phyloP scores from a whole-genome alignment of 352 stramenopile genomes.

The Phytopythium oedochilum region DNA sequence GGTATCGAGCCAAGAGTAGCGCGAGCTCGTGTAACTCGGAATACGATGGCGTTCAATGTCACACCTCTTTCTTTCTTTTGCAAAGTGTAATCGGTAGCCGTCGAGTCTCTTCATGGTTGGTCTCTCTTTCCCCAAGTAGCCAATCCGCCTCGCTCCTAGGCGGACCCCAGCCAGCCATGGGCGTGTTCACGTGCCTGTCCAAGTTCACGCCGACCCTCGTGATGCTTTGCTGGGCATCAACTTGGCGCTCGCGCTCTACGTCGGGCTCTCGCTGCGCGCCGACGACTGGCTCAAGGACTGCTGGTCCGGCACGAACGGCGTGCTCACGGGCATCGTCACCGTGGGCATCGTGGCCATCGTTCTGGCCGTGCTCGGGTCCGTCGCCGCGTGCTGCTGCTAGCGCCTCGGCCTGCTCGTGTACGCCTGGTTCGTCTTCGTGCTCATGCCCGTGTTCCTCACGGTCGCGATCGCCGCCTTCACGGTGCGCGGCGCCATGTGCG shows the following conservation, averaged over 20 bases:
- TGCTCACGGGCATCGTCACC: constrained; percentile 46
- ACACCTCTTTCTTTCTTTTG: too few species aligned
- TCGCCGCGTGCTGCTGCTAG: constrained; percentile 56
- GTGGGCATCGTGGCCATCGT: constrained; percentile 49
- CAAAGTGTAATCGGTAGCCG: too few species aligned
- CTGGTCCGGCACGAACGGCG: constrained; percentile 34
- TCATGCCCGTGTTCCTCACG: constrained; percentile 47
- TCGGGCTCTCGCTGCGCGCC: constrained; percentile 33
- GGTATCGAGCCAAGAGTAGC: neutral
- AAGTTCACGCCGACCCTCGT: constrained; percentile 35
- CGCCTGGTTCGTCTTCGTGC: constrained; percentile 36
- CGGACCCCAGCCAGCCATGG: too few species aligned
- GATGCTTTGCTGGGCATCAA: constrained; percentile 59
- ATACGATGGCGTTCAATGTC: neutral
- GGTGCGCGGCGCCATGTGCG: constrained; percentile 25
- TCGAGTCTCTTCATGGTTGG: too few species aligned
- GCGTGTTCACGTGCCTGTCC: constrained; percentile 17
- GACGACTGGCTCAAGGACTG: constrained; percentile 51
- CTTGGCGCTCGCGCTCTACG: constrained; percentile 46
- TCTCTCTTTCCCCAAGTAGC: neutral
- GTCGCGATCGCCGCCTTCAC: constrained; percentile 44
- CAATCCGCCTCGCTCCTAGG: too few species aligned
- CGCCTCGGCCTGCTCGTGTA: constrained; percentile 55
- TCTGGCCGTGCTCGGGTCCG: constrained; percentile 48
- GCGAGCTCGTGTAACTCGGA: neutral